Evolutionary conservation across 2,329 filamentous ascomycete genomes (phyloP), one percentile per base, ranked within the genome.

Genomic region (Teratosphaeria destructans): DNA sequence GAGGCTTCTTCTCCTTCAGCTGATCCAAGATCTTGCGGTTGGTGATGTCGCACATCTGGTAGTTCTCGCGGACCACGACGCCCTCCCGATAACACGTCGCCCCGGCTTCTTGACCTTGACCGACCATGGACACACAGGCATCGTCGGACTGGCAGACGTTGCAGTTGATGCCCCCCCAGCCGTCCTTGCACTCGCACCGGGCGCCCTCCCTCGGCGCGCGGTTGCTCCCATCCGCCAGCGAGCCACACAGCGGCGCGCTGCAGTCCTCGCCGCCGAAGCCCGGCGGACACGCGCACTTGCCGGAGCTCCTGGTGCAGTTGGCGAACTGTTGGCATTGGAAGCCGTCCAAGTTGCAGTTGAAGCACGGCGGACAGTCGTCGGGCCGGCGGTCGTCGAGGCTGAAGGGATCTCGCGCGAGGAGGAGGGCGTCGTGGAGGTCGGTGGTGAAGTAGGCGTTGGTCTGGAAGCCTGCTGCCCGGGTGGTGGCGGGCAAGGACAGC

Each of bases 111-210:
- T 67, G 62, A 3, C 83, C 83, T 14, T 87, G 85, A 3, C 90
- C 89, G 86, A 95, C 95, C 75, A 99, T 79, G 37, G 89, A 86
- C 72, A 94, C 85, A 71, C 94, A 99, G 16, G 89, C 92, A 66
- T 87, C 79, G 72, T 97, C 82, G 3, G 85, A 85, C 62, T 87
- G 85, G 76, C 94, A 99, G 59, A 99, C 90, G 61, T 81, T 99
- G 83, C 94, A 99, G 79, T 99, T 99, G 77, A 99, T 93, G 64
- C 94, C 94, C 49, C 84, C 84, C 94, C 94, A 99, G 59, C 94
- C 94, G 43, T 95, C 89, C 70, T 92, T 88, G 74, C 94, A 99
- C 52, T 90, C 78, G 76, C 94, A 99, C 49, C 80, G 78, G 60
- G 85, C 81, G 63, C 84, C 85, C 57, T 84, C 78, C 70, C 94